Conservation (phyloP, 345 rosid species). For the Barbarea vulgaris region DNA sequence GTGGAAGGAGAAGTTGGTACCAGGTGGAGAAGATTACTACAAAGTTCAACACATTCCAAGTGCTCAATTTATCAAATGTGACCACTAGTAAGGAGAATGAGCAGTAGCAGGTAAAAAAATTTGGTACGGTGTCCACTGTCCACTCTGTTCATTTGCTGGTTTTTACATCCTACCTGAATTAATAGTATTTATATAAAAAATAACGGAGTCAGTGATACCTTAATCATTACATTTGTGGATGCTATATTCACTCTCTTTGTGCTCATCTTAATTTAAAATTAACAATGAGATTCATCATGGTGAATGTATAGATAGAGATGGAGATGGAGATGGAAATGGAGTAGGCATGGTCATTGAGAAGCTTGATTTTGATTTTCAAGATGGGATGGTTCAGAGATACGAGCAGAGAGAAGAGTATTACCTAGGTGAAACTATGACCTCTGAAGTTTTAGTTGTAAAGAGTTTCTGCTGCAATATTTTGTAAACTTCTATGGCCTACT, state of each 20-base stretch:
- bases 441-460: constrained; percentile 8
- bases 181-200: too few relatives aligned
- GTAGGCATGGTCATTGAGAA: constrained; percentile 31
- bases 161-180: neutral
- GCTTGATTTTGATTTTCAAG: constrained; percentile 31
- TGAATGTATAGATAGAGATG: too few relatives aligned
- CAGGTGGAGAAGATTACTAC: constrained; percentile 12
- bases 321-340: too few relatives aligned
- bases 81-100: neutral
- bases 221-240: too few relatives aligned
- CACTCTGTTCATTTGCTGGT: neutral
- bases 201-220: too few relatives aligned
- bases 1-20: constrained; percentile 7
- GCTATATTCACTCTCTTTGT: too few relatives aligned
- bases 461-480: neutral
- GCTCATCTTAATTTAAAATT: too few relatives aligned
- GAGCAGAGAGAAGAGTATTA: constrained; percentile 39
- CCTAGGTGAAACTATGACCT: constrained; percentile 37
- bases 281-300: too few relatives aligned
- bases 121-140: neutral
- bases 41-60: constrained; percentile 18
- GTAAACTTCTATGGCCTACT: neutral
- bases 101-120: neutral
- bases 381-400: constrained; percentile 36
- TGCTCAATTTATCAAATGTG: constrained; percentile 21